phyloP scores from a whole-genome alignment of 108 stramenopile genomes.

The Bacterosira constricta region DNA sequence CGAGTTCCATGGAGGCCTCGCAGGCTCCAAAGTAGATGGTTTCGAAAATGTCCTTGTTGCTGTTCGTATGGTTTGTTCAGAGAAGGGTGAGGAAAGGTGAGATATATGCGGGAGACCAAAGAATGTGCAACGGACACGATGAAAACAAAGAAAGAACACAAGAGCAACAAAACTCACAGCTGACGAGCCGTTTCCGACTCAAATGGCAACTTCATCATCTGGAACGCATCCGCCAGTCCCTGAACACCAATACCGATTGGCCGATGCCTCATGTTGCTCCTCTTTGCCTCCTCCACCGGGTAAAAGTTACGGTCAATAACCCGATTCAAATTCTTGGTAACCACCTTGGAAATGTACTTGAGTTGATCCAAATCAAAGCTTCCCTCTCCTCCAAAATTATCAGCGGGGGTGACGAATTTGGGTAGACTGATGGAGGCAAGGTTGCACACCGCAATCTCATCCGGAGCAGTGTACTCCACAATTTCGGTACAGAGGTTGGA shows the following conservation, averaged over 20 bases:
- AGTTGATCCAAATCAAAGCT: constrained; percentile 90
- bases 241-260: constrained; percentile 99
- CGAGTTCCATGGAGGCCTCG: constrained; percentile 93
- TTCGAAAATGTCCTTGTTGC: constrained; percentile 98
- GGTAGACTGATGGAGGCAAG: constrained; percentile 96
- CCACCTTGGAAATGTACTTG: constrained; percentile 88
- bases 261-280: constrained; percentile 96
- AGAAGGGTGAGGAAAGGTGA: background rate
- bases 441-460: constrained; percentile 99
- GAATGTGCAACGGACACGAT: background rate
- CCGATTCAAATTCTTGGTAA: constrained; percentile 96
- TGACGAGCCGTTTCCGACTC: constrained; percentile 84
- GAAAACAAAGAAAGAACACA: background rate
- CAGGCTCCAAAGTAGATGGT: constrained; percentile 99
- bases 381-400: constrained; percentile 46
- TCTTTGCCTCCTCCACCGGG: constrained; percentile 87
- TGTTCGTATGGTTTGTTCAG: background rate
- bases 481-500: constrained; percentile 99
- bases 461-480: constrained; percentile 98
- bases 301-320: constrained; percentile 99
- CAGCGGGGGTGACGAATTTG: constrained; percentile 84
- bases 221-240: constrained; percentile 98
- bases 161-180: constrained; percentile 47
- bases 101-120: background rate
- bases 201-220: constrained; percentile 95